Base-by-base conservation (phyloP, 169 alveolate species). In the Cryptosporidium tyzzeri region DNA sequence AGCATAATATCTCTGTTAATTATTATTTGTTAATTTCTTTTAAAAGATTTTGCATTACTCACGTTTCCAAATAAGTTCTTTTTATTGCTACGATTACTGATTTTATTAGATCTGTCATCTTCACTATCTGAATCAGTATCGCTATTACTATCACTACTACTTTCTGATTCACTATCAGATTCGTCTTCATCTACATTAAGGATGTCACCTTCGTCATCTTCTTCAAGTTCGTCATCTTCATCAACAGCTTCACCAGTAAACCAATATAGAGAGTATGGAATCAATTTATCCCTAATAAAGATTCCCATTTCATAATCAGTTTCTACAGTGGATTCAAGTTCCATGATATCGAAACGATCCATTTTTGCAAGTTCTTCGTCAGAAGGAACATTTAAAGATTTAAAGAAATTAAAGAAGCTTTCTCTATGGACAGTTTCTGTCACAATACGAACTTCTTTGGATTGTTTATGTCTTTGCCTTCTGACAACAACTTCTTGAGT, bases 161-260 rank as follows among this genome's bases (percentile, higher is more conserved):
- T 50, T 4, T 48, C 55, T 16, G 69, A 55, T 6, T 68, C 62
- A 44, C 35, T 68, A 29, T 87, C 92, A 48, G 55, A 33, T 23
- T 53, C 91, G 5, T 80, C 80, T 4, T 69, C 73, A n/a, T 69
- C 85, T 45, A 55, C 48, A 74, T 87, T 86, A 31, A 67, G 67
- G 8, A 69, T 75, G 35, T 75, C 93, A 37, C 71, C 91, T 37
- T 87, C 85, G 53, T 75, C 91, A 33, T 75, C 92, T 84, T 86
- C 74, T 18, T 86, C 91, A 8, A 59, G 62, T 12, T 86, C 91
- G 55, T 86, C 92, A 39, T 59, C 86, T 29, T 86, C 91, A 45
- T 86, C 91, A 61, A 84, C 23, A 35, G 84, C 91, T 53, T 86
- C 91, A 3, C 75, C 87, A 8, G 89, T 80, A 44, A 80, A 80